phyloP scores from a whole-genome alignment of 805 yeast species.

The Brettanomyces custersianus region DNA sequence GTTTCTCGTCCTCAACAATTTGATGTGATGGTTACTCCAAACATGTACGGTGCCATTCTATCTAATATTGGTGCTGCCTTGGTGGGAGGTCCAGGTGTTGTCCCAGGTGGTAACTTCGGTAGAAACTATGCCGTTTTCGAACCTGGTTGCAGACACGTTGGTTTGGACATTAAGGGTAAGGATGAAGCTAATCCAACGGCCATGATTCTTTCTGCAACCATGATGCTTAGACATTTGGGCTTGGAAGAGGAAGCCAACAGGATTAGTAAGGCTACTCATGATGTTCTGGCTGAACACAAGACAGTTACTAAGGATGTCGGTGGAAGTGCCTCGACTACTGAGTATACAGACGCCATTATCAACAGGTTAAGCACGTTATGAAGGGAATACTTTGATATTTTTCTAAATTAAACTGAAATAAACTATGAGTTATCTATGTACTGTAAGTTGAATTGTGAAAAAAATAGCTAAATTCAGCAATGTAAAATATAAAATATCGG shows the following conservation, averaged over 20 bases:
- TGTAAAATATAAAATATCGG: no score
- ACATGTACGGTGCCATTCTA: conserved; percentile 94
- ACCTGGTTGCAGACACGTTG: conserved; percentile 99
- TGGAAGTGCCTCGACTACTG: conserved; percentile 82
- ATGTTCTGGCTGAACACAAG: conserved; percentile 83
- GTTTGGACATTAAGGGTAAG: conserved; percentile 90
- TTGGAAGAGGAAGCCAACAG: conserved; percentile 76
- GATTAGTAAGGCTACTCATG: conserved; percentile 82
- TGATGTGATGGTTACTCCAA: conserved; percentile 96
- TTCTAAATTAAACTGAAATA: no score
- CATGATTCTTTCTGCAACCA: conserved; percentile 82
- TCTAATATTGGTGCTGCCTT: conserved; percentile 97
- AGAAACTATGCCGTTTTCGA: conserved; percentile 96
- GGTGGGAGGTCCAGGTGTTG: conserved; percentile 97
- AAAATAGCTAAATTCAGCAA: no score
- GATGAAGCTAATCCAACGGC: conserved; percentile 98
- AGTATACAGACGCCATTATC: conserved; percentile 88
- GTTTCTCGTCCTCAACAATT: conserved; percentile 97
- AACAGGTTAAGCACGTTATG: conserved; percentile 42
- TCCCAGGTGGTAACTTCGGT: conserved; percentile 98
- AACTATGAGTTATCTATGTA: no score
- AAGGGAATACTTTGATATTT: no score
- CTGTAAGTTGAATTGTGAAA: no score
- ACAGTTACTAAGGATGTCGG: conserved; percentile 85
- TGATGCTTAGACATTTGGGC: conserved; percentile 94